A percentile compares a stretch with the other conserved stretches of the same genome.
Evolutionary conservation across 495 filamentous ascomycete species (phyloP).

Genomic region (Neurospora tetraspora): DNA sequence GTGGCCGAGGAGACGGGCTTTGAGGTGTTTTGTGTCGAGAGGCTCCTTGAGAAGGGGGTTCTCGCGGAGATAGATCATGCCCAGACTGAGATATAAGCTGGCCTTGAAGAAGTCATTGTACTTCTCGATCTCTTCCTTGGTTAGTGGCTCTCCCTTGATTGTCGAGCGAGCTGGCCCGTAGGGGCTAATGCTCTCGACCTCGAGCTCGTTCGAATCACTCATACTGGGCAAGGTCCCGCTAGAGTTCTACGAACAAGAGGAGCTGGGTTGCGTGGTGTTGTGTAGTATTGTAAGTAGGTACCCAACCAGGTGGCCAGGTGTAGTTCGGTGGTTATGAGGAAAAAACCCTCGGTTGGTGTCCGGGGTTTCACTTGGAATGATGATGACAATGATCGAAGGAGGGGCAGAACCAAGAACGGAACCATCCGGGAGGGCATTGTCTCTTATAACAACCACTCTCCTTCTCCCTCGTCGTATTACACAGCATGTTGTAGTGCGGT

Average conservation of each 20-base stretch:
- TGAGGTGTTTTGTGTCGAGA: constrained; percentile 52
- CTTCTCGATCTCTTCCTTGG: constrained; percentile 52
- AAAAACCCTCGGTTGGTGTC: not conserved
- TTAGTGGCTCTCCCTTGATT: constrained; percentile 45
- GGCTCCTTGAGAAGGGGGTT: constrained; percentile 58
- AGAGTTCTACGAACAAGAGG: not conserved
- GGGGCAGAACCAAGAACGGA: not conserved
- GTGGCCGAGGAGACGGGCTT: constrained; percentile 59
- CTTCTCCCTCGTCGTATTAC: not conserved
- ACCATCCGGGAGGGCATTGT: not conserved
- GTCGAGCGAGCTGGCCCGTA: constrained; percentile 59
- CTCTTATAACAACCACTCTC: not conserved
- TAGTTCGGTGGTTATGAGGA: not conserved
- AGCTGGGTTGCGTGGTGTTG: not conserved
- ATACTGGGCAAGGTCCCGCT: constrained; percentile 11
- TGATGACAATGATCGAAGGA: not conserved
- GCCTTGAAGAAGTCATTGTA: constrained; percentile 60
- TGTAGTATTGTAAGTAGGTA: not conserved
- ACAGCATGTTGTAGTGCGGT: not conserved
- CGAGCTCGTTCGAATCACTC: constrained; percentile 21
- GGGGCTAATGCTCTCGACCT: constrained; percentile 45
- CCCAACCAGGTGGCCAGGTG: not conserved
- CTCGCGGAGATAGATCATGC: constrained; percentile 63
- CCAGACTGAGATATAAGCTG: constrained; percentile 59
- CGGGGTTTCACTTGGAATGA: not conserved